phyloP scores from a whole-genome alignment of 345 rosid species.

The Psidium friedrichsthalianum region DNA sequence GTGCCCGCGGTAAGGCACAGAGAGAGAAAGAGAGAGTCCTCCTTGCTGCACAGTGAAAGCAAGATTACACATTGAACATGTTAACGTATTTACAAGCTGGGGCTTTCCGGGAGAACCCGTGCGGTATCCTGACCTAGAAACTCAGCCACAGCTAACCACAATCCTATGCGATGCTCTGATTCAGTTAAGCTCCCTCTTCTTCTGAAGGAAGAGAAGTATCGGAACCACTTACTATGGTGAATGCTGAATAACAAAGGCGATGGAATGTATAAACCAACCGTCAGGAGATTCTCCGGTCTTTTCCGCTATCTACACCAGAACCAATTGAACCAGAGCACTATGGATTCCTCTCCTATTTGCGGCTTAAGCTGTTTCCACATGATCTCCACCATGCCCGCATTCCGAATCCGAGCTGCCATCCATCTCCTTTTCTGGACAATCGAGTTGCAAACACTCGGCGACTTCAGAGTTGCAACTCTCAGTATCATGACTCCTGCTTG shows the following conservation, averaged over 20 bases:
- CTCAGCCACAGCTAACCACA: background rate
- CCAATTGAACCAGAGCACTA: background rate
- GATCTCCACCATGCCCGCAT: background rate
- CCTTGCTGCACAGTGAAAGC: background rate
- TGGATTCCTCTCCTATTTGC: background rate
- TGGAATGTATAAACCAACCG: background rate
- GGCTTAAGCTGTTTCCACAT: background rate
- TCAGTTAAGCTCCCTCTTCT: background rate
- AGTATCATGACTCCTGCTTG: constrained; percentile 16
- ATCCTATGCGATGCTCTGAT: background rate
- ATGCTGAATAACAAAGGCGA: background rate
- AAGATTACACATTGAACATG: background rate
- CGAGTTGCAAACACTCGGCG: constrained; percentile 59
- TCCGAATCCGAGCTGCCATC: constrained; percentile 14
- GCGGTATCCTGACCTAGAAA: background rate
- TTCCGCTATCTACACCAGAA: background rate
- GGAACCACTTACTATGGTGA: background rate
- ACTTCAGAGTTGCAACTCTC: constrained; percentile 27
- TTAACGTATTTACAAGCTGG: background rate
- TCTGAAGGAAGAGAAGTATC: background rate
- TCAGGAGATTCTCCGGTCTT: background rate
- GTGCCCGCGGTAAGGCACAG: too few species aligned
- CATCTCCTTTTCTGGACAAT: constrained; percentile 49
- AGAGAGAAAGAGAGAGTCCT: background rate
- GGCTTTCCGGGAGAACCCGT: background rate